Base-by-base conservation (phyloP, 2,329 filamentous ascomycete genomes). In the Zasmidium citrigriseum region DNA sequence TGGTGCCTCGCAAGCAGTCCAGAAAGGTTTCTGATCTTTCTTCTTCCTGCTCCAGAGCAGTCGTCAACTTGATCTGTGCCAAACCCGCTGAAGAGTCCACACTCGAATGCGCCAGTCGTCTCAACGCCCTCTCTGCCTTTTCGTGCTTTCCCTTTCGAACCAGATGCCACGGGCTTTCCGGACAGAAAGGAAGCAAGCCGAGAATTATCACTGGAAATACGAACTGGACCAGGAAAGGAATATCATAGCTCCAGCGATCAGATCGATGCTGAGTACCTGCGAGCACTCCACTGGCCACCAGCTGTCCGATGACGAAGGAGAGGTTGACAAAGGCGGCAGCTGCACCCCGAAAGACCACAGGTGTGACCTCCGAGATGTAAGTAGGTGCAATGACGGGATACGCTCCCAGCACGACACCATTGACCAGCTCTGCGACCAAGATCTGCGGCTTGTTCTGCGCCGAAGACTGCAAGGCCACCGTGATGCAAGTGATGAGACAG, bases 331-430 rank as follows among this genome's bases (percentile, higher is more conserved):
- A 86, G n/a, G 80, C 81, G 1, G 83, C 85, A 16, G 85, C 72
- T 50, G 82, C 79, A 20, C 80, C 82, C n/a, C 84, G 78, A 46
- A 86, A 76, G 1, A 79, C 78, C 51, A 83, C 74, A 2, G 84
- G 34, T n/a, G 44, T 49, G 5, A n/a, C 14, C 18, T 16, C 21
- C 4, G 23, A 86, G 25, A 86, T 86, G 67, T 89, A 89, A 1
- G 85, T 86, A 62, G 83, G 72, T 23, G 72, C 69, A 21, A 75
- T 67, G 41, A 85, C 82, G 4, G 82, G 82, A 66, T 83, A 86
- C 60, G 80, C 81, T 4, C 82, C 83, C 16, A 84, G 77, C 2
- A 85, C 80, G 4, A 85, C 74, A 1, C 84, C 84, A 22, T 80
- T 80, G 1, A 86, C 73, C 1, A 86, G 73, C 74, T 86, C 82